Evolutionary conservation across 2,329 filamentous ascomycete species (phyloP).

Genomic region (Gnomoniopsis smithogilvyi): DNA sequence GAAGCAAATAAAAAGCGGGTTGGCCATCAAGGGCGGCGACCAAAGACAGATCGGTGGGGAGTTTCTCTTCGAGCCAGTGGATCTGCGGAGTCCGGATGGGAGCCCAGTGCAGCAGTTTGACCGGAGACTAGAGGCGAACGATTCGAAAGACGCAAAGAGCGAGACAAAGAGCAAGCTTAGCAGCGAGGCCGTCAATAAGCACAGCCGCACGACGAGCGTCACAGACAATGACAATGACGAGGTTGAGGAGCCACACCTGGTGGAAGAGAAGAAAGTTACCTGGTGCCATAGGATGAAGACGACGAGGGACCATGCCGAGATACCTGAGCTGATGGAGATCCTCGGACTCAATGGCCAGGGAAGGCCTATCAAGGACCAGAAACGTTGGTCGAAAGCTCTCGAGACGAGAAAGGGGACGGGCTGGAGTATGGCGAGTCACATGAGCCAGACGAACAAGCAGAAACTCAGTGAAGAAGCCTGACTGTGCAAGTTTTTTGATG

Average conservation of each 20-base stretch:
- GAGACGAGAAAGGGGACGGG: conserved; percentile 52
- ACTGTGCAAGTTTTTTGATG: background rate
- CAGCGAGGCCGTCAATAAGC: background rate
- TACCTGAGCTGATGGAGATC: conserved; percentile 61
- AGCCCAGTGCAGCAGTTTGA: conserved; percentile 32
- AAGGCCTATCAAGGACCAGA: conserved; percentile 35
- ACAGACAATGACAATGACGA: conserved; percentile 22
- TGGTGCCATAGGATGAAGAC: conserved; percentile 84
- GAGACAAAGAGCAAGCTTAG: background rate
- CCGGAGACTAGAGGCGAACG: conserved; percentile 23
- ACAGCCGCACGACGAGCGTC: conserved; percentile 18
- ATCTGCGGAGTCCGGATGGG: conserved; percentile 42
- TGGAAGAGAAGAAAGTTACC: conserved; percentile 58
- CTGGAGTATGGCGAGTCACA: conserved; percentile 42
- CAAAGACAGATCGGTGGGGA: conserved; percentile 71
- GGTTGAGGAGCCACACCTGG: conserved; percentile 25
- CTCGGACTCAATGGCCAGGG: conserved; percentile 52
- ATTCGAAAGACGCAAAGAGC: conserved; percentile 5
- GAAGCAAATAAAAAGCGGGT: conserved; percentile 51
- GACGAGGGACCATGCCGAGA: conserved; percentile 73
- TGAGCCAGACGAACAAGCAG: conserved; percentile 8
- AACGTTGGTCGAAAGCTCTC: conserved; percentile 45
- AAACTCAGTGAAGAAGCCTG: background rate
- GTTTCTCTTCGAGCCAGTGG: conserved; percentile 66
- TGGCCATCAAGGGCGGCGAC: conserved; percentile 63